Base-by-base conservation (phyloP, 768 basidiomycete genomes). In the Suillus subaureus region DNA sequence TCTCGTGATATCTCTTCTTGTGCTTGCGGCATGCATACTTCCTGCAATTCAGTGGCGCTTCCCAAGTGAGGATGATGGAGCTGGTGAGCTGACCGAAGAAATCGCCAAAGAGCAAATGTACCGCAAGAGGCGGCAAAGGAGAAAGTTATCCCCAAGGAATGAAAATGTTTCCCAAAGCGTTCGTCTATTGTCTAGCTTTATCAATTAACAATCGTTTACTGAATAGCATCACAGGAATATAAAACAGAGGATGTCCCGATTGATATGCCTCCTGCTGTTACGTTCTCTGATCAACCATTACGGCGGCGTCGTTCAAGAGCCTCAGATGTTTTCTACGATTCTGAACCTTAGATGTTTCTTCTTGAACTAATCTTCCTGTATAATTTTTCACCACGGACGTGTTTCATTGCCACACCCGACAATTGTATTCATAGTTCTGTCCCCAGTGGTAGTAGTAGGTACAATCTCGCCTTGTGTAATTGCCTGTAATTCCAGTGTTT, bases 11-110 rank as follows among this genome's bases (percentile, higher is more conserved):
- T 75, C 84, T 37, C 75, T 81, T 40, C 63, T 81, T 28, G 75
- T 84, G 35, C 71, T 89, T n/a, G 83, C 77, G 13, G 79, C 77
- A 9, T 89, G 83, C 67, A 74, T 88, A 61, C 77, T 89, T 9
- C 86, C 88, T n/a, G 75, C 77, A 1, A 75, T 81, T 40, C 72
- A 79, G 16, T 68, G 72, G 74, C 71, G 58, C 21, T 62, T 63
- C 58, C 49, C 71, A 55, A 45, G 31, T 52, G 71, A 74, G 26
- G 72, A 73, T 18, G 60, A 69, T 45, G 62, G 62, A 15, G 23
- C 31, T 15, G 26, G 23, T 23, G 45, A 45, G 43, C 39, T 64
- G 6, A 28, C 54, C 11, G 67, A 61, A 62, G 56, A 52, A 70
- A 65, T 35, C 39, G 33, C 21, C 58, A 65, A 77, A 58, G 61